Percentiles rank a stretch among this genome's conserved stretches.
These are phyloP conservation scores for Ceratocystis ficicola DNA, from an alignment of 2,329 filamentous ascomycete species.

Conservation along the genomic window DNA sequence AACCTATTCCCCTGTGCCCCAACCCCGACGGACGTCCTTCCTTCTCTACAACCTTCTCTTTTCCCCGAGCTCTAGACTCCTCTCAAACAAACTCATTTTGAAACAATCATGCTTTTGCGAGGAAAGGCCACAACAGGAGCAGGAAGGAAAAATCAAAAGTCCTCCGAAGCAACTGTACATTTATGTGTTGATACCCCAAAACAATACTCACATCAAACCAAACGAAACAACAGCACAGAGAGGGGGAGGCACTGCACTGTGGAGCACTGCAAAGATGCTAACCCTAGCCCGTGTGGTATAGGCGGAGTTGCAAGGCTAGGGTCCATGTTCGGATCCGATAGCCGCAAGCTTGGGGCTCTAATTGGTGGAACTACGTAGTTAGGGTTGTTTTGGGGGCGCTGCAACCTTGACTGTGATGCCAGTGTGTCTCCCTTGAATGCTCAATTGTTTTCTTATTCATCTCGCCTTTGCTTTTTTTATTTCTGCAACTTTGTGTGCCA, in stretches of 20 bases:
- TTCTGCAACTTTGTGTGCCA: neutral
- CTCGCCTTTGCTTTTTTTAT: neutral
- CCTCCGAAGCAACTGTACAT: neutral
- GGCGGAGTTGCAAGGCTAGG: neutral
- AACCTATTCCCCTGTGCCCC: too few relatives aligned
- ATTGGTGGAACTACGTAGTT: neutral
- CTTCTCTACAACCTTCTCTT: neutral
- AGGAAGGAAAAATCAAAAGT: neutral
- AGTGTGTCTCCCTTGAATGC: neutral
- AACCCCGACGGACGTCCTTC: too few relatives aligned
- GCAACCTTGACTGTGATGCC: neutral
- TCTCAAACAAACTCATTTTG: constrained; percentile 4
- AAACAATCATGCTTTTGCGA: constrained; percentile 7
- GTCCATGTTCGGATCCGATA: neutral
- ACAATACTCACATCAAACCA: neutral
- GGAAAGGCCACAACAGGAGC: neutral
- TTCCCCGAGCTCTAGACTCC: neutral
- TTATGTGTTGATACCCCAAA: neutral
- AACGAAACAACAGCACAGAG: neutral
- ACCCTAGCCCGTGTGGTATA: neutral
- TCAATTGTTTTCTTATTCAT: neutral
- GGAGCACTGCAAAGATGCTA: neutral
- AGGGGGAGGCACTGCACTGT: neutral
- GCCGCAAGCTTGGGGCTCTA: neutral
- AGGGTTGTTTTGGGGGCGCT: neutral